Conservation (phyloP, 1,139 yeast species). For the Blastobotrys ciferrii region DNA sequence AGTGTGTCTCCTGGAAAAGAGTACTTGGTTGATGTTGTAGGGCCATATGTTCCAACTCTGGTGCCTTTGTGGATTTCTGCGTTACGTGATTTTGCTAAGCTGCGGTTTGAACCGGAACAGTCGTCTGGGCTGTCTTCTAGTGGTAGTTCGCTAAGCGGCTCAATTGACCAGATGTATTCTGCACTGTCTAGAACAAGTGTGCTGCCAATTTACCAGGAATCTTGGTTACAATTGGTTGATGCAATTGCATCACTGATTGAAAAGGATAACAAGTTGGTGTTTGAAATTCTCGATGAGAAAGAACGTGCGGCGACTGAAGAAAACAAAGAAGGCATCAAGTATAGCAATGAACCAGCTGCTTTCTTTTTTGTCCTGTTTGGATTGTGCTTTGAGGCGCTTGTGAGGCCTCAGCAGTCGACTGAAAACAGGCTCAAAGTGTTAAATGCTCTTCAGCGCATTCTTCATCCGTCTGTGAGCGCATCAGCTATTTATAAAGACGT, state of each 20-base stretch:
- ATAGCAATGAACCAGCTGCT: conserved; percentile 60
- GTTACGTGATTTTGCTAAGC: conserved; percentile 68
- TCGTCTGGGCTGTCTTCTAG: conserved; percentile 28
- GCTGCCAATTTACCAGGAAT: conserved; percentile 54
- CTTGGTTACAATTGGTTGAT: conserved; percentile 78
- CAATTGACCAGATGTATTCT: conserved; percentile 37
- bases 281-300: conserved; percentile 43
- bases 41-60: conserved; percentile 57
- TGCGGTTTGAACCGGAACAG: conserved; percentile 58
- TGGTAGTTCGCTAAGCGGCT: conserved; percentile 26
- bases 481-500: conserved; percentile 62
- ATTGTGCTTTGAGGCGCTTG: conserved; percentile 74
- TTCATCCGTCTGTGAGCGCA: conserved; percentile 58
- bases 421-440: conserved; percentile 46
- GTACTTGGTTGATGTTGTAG: conserved; percentile 48
- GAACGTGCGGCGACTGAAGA: conserved; percentile 23
- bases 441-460: conserved; percentile 53
- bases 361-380: conserved; percentile 82
- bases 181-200: conserved; percentile 33
- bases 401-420: conserved; percentile 38
- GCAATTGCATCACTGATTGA: conserved; percentile 71
- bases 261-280: conserved; percentile 45
- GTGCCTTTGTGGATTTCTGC: conserved; percentile 79
- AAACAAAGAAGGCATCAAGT: conserved; percentile 28
- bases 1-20: conserved; percentile 36